Base-by-base conservation (phyloP, 768 basidiomycete species). In the Rhizopogon sp. region DNA sequence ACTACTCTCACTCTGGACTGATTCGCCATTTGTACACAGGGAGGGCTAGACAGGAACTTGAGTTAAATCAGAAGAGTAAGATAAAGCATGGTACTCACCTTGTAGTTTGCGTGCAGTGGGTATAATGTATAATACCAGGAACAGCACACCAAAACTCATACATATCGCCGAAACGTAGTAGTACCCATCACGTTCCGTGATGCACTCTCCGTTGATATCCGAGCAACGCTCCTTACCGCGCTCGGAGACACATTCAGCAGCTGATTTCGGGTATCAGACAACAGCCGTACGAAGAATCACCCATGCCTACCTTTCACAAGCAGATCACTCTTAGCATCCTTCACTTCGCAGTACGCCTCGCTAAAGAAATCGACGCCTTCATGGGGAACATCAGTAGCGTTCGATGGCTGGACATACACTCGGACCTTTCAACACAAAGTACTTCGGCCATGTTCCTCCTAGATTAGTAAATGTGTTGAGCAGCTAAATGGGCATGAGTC, bases 391-490 rank as follows among this genome's bases (percentile, higher is more conserved):
- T 60, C 25, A 39, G 50, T 20, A 14, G 53, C 20, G 39, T 10
- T 17, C n/a, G 41, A 42, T 33, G 1, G 20, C 35, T 53, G 43
- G 8, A 45, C 28, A 7, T 17, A 59, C 22, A 45, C 37, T 52
- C 62, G 25, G 55, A 80, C 90, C 93, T 75, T 93, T 93, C n/a
- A 99, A 78, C 40, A 99, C 87, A 63, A 98, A 95, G 74, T 85
- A 97, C 62, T 89, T 87, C 6, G 97, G 97, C 96, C 97, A 98
- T 3, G 97, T 99, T 20, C 97, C 97, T 42, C 97, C 97, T 61
- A 99, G 81, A 68, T 99, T 99, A 16, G 88, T 83, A 62, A 97
- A 93, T 14, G 97, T 99, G 69, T 98, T 98, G 42, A 99, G 72
- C 11, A 99, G 76, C 93, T 98, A 62, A 14, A 43, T 45, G 20